These are phyloP conservation scores for Cryphonectria carpinicola DNA, from an alignment of 2,329 filamentous ascomycete species.

Conservation along the genomic window DNA sequence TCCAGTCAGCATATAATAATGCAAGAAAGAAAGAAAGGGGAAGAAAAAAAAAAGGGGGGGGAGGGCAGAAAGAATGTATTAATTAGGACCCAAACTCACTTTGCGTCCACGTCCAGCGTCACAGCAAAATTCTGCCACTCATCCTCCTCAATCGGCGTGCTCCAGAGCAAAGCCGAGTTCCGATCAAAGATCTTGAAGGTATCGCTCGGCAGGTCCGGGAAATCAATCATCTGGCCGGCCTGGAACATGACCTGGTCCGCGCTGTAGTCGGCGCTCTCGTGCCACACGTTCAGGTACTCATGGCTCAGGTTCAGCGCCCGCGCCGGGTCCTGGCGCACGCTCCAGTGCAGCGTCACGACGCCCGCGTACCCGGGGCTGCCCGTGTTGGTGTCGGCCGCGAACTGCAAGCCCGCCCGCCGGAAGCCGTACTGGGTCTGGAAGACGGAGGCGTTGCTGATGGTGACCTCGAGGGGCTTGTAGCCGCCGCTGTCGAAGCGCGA, in stretches of 20 bases:
- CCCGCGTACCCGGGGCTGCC: slow-evolving; percentile 41
- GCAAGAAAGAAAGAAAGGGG: not conserved
- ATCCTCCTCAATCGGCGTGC: slow-evolving; percentile 45
- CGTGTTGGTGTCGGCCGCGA: slow-evolving; percentile 46
- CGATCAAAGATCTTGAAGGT: slow-evolving; percentile 49
- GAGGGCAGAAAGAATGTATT: too few relatives aligned
- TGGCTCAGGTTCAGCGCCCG: slow-evolving; percentile 42
- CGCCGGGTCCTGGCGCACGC: slow-evolving; percentile 38
- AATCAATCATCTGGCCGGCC: slow-evolving; percentile 41
- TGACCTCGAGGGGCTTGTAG: slow-evolving; percentile 48
- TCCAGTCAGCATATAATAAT: not conserved
- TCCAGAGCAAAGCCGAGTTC: slow-evolving; percentile 44
- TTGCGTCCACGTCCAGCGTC: slow-evolving; percentile 57
- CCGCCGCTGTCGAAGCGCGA: slow-evolving; percentile 43
- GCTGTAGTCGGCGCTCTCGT: slow-evolving; percentile 43
- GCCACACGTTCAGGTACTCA: slow-evolving; percentile 44
- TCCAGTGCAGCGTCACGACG: slow-evolving; percentile 43
- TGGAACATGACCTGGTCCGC: slow-evolving; percentile 46
- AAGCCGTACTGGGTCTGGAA: slow-evolving; percentile 51
- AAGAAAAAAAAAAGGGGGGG: not conserved
- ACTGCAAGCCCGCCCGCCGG: slow-evolving; percentile 49
- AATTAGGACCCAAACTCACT: slow-evolving; percentile 45
- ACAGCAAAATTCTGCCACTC: slow-evolving; percentile 66
- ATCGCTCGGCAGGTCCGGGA: slow-evolving; percentile 40
- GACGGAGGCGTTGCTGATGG: slow-evolving; percentile 48